phyloP scores from a whole-genome alignment of 805 yeast species.

The Vanderwaltozyma tropicalis region DNA sequence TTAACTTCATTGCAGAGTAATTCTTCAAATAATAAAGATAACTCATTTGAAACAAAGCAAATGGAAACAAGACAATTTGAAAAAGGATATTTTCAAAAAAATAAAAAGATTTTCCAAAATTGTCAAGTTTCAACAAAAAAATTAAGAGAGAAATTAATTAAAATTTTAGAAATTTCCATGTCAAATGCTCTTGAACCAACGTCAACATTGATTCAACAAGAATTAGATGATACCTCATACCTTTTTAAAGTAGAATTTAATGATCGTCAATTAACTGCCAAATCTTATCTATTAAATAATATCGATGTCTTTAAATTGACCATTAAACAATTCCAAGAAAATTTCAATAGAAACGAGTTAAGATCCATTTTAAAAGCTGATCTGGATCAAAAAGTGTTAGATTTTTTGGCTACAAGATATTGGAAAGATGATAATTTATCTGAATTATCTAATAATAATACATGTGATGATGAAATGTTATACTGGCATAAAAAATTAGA shows the following conservation, averaged over 20 bases:
- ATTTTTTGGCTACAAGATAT: constrained; percentile 77
- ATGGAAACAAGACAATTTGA: constrained; percentile 54
- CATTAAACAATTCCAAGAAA: constrained; percentile 75
- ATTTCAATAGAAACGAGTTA: constrained; percentile 75
- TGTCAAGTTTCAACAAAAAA: constrained; percentile 68
- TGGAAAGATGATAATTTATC: constrained; percentile 59
- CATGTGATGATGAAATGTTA: constrained; percentile 42
- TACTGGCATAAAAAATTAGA: constrained; percentile 88
- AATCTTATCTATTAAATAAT: constrained; percentile 85
- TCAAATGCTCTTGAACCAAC: constrained; percentile 82
- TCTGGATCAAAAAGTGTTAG: constrained; percentile 81
- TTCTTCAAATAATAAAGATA: constrained; percentile 48
- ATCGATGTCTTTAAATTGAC: constrained; percentile 78
- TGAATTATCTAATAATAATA: constrained; percentile 40
- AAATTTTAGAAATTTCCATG: constrained; percentile 84
- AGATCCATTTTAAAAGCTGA: constrained; percentile 69
- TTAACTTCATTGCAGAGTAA: neutral
- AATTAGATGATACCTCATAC: constrained; percentile 86
- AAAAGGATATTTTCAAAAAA: constrained; percentile 48
- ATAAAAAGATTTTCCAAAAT: constrained; percentile 48
- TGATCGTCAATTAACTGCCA: constrained; percentile 88
- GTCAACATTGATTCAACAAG: constrained; percentile 72
- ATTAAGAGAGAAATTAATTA: constrained; percentile 71
- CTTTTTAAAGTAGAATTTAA: constrained; percentile 93
- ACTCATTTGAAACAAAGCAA: constrained; percentile 26